Conservation (phyloP, 192 early-diverging fungal genomes). For the Linnemannia elongata region DNA sequence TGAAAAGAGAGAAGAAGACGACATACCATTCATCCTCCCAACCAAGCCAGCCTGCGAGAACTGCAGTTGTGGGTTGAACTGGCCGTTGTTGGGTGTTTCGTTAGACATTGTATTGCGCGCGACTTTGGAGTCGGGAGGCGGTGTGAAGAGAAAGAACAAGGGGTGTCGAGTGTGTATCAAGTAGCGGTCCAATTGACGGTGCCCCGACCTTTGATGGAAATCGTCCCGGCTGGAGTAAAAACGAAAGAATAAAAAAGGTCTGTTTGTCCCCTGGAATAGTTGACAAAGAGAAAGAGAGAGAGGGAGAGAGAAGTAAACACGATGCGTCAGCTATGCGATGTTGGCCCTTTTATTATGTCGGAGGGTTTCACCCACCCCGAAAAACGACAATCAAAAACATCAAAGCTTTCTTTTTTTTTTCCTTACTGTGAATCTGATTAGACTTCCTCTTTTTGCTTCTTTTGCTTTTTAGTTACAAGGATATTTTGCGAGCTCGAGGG, state of each 20-base stretch:
- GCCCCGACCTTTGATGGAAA: not conserved
- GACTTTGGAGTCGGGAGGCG: slow-evolving; percentile 5
- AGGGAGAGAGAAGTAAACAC: not conserved
- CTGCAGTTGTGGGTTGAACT: slow-evolving; percentile 52
- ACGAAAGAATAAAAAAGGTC: too few species aligned
- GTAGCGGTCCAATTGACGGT: not conserved
- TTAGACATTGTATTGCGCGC: slow-evolving; percentile 45
- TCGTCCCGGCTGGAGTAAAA: not conserved
- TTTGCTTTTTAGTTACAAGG: not conserved
- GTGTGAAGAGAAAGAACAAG: not conserved
- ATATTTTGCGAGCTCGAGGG: not conserved
- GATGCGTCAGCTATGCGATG: not conserved
- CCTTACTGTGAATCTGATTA: not conserved
- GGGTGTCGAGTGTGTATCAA: not conserved
- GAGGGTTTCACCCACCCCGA: not conserved
- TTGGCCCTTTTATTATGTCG: not conserved
- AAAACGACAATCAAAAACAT: not conserved
- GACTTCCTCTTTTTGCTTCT: not conserved
- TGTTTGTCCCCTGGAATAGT: too few species aligned
- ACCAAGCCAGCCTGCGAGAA: slow-evolving; percentile 45
- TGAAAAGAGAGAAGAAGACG: not conserved
- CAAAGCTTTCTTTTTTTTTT: not conserved
- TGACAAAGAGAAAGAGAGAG: too few species aligned
- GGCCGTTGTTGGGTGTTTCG: slow-evolving; percentile 44
- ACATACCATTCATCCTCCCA: slow-evolving; percentile 51